Percentiles rank a stretch among this genome's conserved stretches.
Conservation (phyloP, 2,329 filamentous ascomycete genomes). For the Stagonosporopsis chrysanthemi region DNA sequence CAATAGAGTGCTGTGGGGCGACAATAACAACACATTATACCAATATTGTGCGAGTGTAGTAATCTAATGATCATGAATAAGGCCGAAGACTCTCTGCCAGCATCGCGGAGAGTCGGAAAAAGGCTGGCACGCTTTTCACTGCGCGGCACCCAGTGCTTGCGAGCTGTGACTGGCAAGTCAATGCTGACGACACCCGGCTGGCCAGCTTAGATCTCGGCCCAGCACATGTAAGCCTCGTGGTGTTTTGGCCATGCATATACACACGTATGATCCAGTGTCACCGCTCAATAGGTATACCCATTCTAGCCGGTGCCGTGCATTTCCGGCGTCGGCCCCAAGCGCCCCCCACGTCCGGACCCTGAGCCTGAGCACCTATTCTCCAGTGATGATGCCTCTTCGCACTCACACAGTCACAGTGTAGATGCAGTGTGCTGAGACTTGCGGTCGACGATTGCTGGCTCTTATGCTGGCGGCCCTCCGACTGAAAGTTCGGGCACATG, state of each 20-base stretch:
- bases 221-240: constrained; percentile 5
- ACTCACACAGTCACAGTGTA: background rate
- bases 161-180: background rate
- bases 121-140: background rate
- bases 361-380: background rate
- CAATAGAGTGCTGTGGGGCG: too few relatives aligned
- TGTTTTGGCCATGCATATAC: background rate
- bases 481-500: too few relatives aligned
- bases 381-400: constrained; percentile 2
- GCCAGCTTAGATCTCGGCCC: background rate
- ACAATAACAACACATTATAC: too few relatives aligned
- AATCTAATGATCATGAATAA: background rate
- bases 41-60: too few relatives aligned
- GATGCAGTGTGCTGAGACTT: background rate
- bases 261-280: background rate
- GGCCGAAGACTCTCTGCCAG: background rate
- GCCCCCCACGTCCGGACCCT: background rate
- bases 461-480: too few relatives aligned
- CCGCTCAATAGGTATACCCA: background rate
- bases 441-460: background rate
- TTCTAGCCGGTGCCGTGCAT: background rate
- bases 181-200: background rate
- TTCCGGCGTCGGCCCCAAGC: constrained; percentile 3
- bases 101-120: constrained; percentile 1
- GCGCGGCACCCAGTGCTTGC: background rate